Base-by-base conservation (phyloP, 2,329 filamentous ascomycete species). In the Diaporthe capsici region DNA sequence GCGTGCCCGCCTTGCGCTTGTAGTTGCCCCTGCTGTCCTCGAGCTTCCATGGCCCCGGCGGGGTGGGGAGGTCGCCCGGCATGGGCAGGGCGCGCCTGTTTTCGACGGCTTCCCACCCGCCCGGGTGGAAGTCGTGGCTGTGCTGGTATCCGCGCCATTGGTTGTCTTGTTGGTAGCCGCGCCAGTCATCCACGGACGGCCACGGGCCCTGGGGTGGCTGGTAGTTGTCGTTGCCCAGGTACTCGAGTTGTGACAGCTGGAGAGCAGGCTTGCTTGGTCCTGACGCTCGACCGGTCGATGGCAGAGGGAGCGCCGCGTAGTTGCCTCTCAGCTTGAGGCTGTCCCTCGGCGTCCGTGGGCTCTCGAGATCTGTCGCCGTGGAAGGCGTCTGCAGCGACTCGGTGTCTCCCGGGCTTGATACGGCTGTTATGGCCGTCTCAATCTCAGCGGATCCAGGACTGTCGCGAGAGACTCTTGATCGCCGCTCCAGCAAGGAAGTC, bases 331-430 rank as follows among this genome's bases (percentile, higher is more conserved):
- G 49, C 65, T 55, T 70, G n/a, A 70, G 25, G 44, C 57, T 53
- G 28, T 74, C 75, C n/a, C 49, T 44, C n/a, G 71, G 75, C 55
- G 75, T 76, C 9, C 71, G 49, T 0, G 71, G 75, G 39, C 71
- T 74, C 22, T 71, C 71, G 25, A 60, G 57, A 28, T 76, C 75
- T 5, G 75, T 76, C 10, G 75, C 75, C 2, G 75, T 76, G n/a
- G 75, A 76, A 15, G 75, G 75, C 5, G 75, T 76, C 31, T 73
- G 65, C 12, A 68, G 65, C n/a, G 44, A 61, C 17, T 74, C 74
- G 7, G 61, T 70, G n/a, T 70, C 71, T n/a, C 61, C 75, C 5
- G 71, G 63, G 57, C 75, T 76, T 20, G 55, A 71, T 42, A 58
- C 17, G 2, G 22, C 47, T 4, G 74, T 76, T 17, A 74, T 71